A percentile compares a stretch with the other conserved stretches of the same genome.
phyloP scores from a whole-genome alignment of 2,329 filamentous ascomycete species.

The Tolypocladium album region DNA sequence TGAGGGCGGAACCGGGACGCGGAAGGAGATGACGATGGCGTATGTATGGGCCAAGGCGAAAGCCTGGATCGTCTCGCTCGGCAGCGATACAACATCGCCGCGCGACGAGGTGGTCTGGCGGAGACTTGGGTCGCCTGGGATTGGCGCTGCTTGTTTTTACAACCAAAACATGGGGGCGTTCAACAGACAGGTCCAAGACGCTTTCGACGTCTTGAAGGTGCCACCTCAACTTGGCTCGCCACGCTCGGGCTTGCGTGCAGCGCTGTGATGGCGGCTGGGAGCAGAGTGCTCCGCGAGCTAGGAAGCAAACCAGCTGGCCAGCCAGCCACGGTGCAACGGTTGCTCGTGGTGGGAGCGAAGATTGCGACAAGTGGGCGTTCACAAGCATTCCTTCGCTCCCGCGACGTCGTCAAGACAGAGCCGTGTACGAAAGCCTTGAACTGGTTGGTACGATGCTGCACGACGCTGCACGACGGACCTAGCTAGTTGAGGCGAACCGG shows the following conservation, averaged over 20 bases:
- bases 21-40: neutral
- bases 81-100: constrained; percentile 67
- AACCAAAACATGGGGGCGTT: constrained; percentile 75
- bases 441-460: neutral
- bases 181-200: constrained; percentile 63
- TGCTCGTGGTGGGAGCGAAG: neutral
- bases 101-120: constrained; percentile 16
- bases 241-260: neutral
- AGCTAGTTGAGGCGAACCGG: neutral
- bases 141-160: constrained; percentile 73
- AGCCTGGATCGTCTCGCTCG: constrained; percentile 21
- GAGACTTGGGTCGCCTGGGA: constrained; percentile 52
- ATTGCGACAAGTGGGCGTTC: neutral
- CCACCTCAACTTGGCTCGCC: constrained; percentile 45
- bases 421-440: neutral
- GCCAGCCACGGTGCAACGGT: neutral
- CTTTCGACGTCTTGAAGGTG: constrained; percentile 43
- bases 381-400: neutral
- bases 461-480: neutral
- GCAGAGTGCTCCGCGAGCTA: neutral
- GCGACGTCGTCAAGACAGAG: neutral
- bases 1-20: neutral
- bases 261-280: neutral
- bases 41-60: constrained; percentile 8
- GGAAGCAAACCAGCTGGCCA: neutral